Evolutionary conservation across 352 stramenopile genomes (phyloP).

Genomic region (Pythium vanterpoolii): DNA sequence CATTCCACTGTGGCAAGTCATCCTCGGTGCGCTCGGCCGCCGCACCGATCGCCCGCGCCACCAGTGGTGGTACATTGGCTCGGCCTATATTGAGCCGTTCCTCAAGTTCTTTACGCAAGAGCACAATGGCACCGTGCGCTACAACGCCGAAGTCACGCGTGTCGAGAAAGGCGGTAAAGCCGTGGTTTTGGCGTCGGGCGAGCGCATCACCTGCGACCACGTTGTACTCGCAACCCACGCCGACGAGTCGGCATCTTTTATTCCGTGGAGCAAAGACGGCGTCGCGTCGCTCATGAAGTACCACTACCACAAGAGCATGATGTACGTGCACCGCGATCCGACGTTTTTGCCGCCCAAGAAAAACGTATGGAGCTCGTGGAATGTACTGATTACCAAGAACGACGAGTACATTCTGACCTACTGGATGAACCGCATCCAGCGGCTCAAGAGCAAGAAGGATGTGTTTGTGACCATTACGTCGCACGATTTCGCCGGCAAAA

Average conservation of each 20-base stretch:
- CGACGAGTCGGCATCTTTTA: constrained; percentile 71
- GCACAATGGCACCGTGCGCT: constrained; percentile 75
- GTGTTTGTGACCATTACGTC: constrained; percentile 87
- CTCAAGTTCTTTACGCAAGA: constrained; percentile 84
- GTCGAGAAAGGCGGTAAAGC: constrained; percentile 80
- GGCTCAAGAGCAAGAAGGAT: constrained; percentile 81
- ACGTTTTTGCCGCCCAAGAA: constrained; percentile 68
- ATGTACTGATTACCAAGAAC: constrained; percentile 81
- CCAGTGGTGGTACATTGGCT: constrained; percentile 85
- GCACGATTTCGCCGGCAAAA: constrained; percentile 65
- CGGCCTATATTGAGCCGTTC: constrained; percentile 80
- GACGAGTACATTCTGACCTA: constrained; percentile 87
- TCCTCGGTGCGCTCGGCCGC: constrained; percentile 66
- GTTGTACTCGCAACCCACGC: constrained; percentile 82
- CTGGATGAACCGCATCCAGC: constrained; percentile 90
- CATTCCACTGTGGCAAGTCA: constrained; percentile 83
- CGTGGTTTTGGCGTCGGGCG: constrained; percentile 62
- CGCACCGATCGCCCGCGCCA: constrained; percentile 80
- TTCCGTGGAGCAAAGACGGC: constrained; percentile 64
- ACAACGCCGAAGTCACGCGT: constrained; percentile 58
- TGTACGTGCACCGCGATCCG: constrained; percentile 82
- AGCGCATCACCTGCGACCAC: constrained; percentile 82
- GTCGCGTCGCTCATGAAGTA: constrained; percentile 74
- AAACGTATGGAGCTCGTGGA: constrained; percentile 84
- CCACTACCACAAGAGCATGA: constrained; percentile 87